Evolutionary conservation across 2,329 filamentous ascomycete genomes (phyloP).

Genomic region (Emmonsiellopsis sp.): DNA sequence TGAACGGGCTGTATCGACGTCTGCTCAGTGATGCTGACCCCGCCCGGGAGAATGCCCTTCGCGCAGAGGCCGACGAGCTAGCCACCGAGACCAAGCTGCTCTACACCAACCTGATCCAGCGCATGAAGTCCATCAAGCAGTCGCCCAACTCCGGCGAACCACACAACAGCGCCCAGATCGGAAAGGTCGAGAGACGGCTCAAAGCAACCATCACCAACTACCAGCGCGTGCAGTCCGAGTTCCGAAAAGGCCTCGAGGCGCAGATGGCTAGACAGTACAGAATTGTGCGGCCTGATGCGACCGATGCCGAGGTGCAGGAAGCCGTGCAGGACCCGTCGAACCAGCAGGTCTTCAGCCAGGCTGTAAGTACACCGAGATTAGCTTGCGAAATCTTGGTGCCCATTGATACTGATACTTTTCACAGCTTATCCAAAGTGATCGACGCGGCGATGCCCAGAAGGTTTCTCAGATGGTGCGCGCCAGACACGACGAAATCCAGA

Average conservation of each 20-base stretch:
- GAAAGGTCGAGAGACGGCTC: constrained; percentile 67
- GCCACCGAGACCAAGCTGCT: constrained; percentile 71
- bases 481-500: constrained; percentile 77
- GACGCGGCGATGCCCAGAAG: constrained; percentile 69
- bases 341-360: constrained; percentile 79
- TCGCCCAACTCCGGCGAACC: constrained; percentile 63
- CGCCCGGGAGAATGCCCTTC: constrained; percentile 55
- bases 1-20: constrained; percentile 61
- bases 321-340: constrained; percentile 62
- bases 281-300: constrained; percentile 75
- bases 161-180: constrained; percentile 71
- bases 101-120: constrained; percentile 69
- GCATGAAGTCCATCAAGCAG: constrained; percentile 74
- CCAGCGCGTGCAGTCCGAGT: constrained; percentile 69
- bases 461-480: constrained; percentile 71
- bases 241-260: constrained; percentile 68
- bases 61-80: constrained; percentile 61
- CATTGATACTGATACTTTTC: background rate
- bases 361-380: constrained; percentile 35
- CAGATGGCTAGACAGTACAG: constrained; percentile 84
- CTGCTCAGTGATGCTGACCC: constrained; percentile 68
- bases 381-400: background rate
- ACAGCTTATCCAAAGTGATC: constrained; percentile 66
- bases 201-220: constrained; percentile 74
- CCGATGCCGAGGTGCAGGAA: constrained; percentile 65